These are phyloP conservation scores for Xylaria polymorpha DNA, from an alignment of 2,329 filamentous ascomycete species.

Conservation along the genomic window DNA sequence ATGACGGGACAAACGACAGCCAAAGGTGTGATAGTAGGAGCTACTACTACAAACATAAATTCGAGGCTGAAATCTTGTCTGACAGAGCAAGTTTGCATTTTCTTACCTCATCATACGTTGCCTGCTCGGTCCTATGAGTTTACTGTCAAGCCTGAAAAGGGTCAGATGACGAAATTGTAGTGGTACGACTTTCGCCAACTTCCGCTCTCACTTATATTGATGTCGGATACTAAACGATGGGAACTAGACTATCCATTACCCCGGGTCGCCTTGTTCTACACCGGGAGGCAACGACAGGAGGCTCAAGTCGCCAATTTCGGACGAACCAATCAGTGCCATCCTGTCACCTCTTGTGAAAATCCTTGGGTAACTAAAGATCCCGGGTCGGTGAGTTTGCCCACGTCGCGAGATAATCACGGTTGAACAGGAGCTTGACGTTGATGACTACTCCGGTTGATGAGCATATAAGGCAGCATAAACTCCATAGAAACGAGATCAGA, in stretches of 20 bases:
- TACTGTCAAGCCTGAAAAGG: neutral
- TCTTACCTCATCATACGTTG: conserved; percentile 5
- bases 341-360: conserved; percentile 13
- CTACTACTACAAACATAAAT: neutral
- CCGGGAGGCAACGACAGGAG: conserved; percentile 20
- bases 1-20: neutral
- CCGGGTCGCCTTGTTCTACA: conserved; percentile 27
- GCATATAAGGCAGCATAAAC: conserved; percentile 30
- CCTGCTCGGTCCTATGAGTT: neutral
- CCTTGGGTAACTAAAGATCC: conserved; percentile 16
- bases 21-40: neutral
- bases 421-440: conserved; percentile 11
- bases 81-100: conserved; percentile 15
- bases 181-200: conserved; percentile 30
- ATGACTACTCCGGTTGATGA: neutral
- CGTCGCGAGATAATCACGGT: conserved; percentile 8
- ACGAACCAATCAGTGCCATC: conserved; percentile 21
- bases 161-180: conserved; percentile 31
- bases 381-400: conserved; percentile 24
- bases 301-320: conserved; percentile 20
- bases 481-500: neutral
- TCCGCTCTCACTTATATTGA: conserved; percentile 16
- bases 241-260: neutral
- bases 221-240: conserved; percentile 28
- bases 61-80: neutral